Evolutionary conservation across 768 basidiomycete species (phyloP), one percentile per base, ranked within the genome.

Genomic region (Rhizopogon vesiculosus): DNA sequence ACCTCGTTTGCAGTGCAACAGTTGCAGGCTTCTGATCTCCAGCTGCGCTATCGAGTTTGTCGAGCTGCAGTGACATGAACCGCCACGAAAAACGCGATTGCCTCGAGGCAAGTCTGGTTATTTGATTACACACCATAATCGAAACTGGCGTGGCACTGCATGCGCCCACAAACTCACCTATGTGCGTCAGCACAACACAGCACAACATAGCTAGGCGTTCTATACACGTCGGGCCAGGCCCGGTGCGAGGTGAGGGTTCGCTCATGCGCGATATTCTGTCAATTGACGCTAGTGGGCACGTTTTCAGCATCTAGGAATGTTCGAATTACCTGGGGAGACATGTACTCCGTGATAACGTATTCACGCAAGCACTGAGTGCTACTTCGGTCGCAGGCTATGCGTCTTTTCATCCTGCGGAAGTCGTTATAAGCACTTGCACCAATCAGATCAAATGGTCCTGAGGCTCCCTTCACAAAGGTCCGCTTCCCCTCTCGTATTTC

Each of bases 361-460:
- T 50, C 55, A 40, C 44, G 56, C 19, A 43, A 45, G 58, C 42
- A 42, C 55, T 48, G 15, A 51, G 22, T 49, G 48, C 35, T 10
- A 10, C 5, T 25, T 16, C 38, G 8, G 39, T 55, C 4, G 16
- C 13, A 45, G 68, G 68, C 68, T 68, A 62, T 72, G 28, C 68
- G 43, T 53, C 25, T 42, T 46, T 57, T 55, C 57, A 19, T 56
- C 61, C 57, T 9, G 59, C 54, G 7, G 53, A 45, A 57, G 56
- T 54, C 61, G 54, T 63, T 69, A 72, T 63, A 70, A 66, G 45
- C 58, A 56, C 60, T 54, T 44, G 35, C n/a, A 15, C 44, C 7
- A 33, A 22, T 45, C 55, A 31, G 15, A 22, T 33, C 39, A 42
- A 53, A 53, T 62, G 61, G 64, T 22, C 56, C 56, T 42, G 39